phyloP scores from a whole-genome alignment of 176 grass and related monocot species.

The Oryza rufipogon region DNA sequence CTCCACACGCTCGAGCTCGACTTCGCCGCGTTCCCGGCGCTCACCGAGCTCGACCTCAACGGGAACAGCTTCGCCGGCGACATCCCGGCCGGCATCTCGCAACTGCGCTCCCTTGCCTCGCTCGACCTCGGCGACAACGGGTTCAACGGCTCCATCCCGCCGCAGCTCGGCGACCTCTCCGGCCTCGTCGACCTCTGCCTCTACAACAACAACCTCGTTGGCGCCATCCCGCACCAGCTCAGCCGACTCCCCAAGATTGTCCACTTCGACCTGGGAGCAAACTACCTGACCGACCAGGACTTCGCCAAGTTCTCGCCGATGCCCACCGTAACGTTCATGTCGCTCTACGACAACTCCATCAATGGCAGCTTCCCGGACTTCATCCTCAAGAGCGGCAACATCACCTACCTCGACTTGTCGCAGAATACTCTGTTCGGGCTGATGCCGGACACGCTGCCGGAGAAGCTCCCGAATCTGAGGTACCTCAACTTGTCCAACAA shows the following conservation, averaged over 20 bases:
- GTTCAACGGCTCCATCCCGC: constrained; percentile 55
- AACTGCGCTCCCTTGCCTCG: constrained; percentile 36
- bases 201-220: neutral
- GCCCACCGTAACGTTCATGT: too few relatives aligned
- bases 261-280: too few relatives aligned
- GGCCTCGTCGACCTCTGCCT: constrained; percentile 61
- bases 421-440: constrained; percentile 40
- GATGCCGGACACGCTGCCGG: constrained; percentile 1
- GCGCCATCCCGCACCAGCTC: too few relatives aligned
- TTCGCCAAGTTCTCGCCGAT: too few relatives aligned
- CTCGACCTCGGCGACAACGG: constrained; percentile 68
- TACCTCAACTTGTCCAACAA: constrained; percentile 62
- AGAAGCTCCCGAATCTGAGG: constrained; percentile 39
- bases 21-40: constrained; percentile 38
- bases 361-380: too few relatives aligned
- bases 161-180: constrained; percentile 59
- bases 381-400: too few relatives aligned
- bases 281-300: too few relatives aligned
- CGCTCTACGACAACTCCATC: too few relatives aligned
- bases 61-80: constrained; percentile 46
- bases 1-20: constrained; percentile 22
- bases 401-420: too few relatives aligned
- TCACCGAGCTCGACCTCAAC: constrained; percentile 62
- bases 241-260: too few relatives aligned
- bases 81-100: constrained; percentile 58